Base-by-base conservation (phyloP, 1,139 yeast genomes). In the Ashbya aceris region DNA sequence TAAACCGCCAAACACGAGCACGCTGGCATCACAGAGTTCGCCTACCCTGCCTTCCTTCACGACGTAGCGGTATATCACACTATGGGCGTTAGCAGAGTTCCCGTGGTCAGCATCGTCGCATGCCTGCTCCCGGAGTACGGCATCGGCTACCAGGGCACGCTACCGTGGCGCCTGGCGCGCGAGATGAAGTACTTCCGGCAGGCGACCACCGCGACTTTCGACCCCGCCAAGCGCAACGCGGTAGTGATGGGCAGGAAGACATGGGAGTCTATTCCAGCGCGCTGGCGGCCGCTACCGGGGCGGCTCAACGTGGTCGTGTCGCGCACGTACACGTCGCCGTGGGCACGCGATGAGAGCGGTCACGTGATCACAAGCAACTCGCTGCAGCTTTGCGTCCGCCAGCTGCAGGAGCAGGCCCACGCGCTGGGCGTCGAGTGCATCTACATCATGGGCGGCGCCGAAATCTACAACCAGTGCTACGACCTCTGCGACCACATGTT, bases 201-300 rank as follows among this genome's bases (percentile, higher is more conserved):
- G 43, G 82, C 84, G 12, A 91, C 98, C 0, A 65, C 79, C 3
- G 51, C 52, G 1, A 56, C 64, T 2, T 38, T 45, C 4, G 63
- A 61, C 33, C 55, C 69, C 5, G 46, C 45, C 6, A 64, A 63
- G 45, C 59, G 65, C 43, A 85, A 89, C 54, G 94, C 87, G 0
- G 97, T 93, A 10, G 71, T 93, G 8, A 91, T 93, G 99, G 99
- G 99, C 5, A 72, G 96, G 44, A 83, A 79, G 57, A 91, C 98
- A 1, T 91, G 97, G 95, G 93, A 87, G 31, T 84, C 96, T 7
- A 87, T 91, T 37, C 98, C 98, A 0, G 47, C 64, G 1, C 79
- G 73, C 58, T 91, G 86, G 64, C 70, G 95, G 49, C 99, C 99
- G 0, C 70, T 91, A 39, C 80, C 82, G 2, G 76, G 71, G 41